Conservation (phyloP, 768 basidiomycete species). For the Tulasnella sp. region DNA sequence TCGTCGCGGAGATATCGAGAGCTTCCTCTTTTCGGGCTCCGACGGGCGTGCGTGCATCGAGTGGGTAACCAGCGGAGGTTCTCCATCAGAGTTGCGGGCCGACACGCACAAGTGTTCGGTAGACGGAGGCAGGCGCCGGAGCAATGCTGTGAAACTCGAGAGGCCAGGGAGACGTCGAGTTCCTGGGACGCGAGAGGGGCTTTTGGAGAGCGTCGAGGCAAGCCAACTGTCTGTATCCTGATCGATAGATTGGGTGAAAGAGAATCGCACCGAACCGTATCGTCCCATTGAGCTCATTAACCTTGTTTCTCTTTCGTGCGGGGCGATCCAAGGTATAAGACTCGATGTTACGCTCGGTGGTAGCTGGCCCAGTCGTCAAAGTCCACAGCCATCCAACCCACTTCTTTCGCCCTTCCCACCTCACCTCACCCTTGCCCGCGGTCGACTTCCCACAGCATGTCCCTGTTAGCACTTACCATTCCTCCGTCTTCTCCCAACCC, state of each 20-base stretch:
- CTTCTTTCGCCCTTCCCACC: constrained; percentile 13
- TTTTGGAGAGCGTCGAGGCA: background rate
- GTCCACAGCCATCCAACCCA: constrained; percentile 4
- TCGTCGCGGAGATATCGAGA: constrained; percentile 9
- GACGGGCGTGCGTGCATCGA: constrained; percentile 7
- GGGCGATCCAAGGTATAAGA: constrained; percentile 10
- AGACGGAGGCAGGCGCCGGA: constrained; percentile 7
- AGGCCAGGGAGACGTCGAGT: background rate
- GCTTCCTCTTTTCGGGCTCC: background rate
- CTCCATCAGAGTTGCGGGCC: constrained; percentile 14
- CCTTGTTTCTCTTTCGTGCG: background rate
- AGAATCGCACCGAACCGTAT: constrained; percentile 14
- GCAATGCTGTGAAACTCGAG: background rate
- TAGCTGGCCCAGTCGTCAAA: background rate
- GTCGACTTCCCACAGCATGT: constrained; percentile 14
- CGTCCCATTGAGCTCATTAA: background rate
- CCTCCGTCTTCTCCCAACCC: background rate
- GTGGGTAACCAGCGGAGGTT: background rate
- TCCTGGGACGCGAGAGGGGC: background rate
- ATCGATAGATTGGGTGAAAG: constrained; percentile 15
- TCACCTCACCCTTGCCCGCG: background rate
- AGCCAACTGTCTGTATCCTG: background rate
- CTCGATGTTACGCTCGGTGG: background rate
- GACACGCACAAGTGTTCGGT: background rate
- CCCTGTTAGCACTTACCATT: constrained; percentile 12